Evolutionary conservation across 805 yeast genomes (phyloP), one percentile per base, ranked within the genome.

Genomic region (Candida sithepensis): DNA sequence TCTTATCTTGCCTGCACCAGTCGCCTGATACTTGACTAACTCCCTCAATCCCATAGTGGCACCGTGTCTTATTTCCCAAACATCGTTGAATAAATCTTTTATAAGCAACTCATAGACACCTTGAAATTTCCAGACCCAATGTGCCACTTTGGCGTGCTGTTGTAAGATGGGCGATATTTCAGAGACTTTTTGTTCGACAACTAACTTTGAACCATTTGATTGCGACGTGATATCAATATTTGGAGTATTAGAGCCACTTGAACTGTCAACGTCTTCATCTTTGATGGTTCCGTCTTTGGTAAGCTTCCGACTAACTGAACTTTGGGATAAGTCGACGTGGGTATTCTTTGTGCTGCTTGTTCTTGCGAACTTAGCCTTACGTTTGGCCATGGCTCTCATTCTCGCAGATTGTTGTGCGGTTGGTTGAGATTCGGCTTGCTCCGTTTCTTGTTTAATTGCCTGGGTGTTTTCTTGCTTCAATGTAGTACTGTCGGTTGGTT

Each of bases 1-100:
- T 59, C 76, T 75, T 6, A 88, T 75, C 66, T 96, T 78, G 14
- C 97, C 97, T 2, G 92, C 96, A 22, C 92, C 86, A 24, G 70
- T 70, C 0, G 97, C 97, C 56, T 91, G 98, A 50, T 79, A 82
- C 50, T 81, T 79, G 41, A 89, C 74, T 45, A 94, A 75, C 64
- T 94, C 99, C 61, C 98, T 75, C 34, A 94, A 70, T 0, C 98
- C 98, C 58, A 94, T 74, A 3, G 96, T 87, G 0, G 97, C 90
- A 32, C 99, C 99, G 67, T 94, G 99, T 56, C 99, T 79, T 14
- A 84, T 75, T 68, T 94, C 98, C 99, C 99, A 94, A 39, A 75
- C 74, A 37, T 88, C 96, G 51, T 84, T 83, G 61, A 88, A 88
- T 49, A 94, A 68, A 57, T 90, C 96, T 36, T 80, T 80, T 50